Base-by-base conservation (phyloP, 2,329 filamentous ascomycete genomes). In the Botrytis tulipae region DNA sequence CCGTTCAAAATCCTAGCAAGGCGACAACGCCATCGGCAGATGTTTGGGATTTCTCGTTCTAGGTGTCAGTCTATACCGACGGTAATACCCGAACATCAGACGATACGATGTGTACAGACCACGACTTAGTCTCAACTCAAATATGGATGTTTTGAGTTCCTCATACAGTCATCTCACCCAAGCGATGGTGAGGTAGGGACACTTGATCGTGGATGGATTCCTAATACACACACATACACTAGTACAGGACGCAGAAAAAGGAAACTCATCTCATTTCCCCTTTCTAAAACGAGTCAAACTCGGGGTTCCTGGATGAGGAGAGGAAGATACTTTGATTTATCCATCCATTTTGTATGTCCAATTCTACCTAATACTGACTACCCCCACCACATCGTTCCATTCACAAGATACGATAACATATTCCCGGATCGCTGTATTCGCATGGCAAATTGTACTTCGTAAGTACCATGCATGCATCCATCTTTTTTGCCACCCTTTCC, bases 31-130 rank as follows among this genome's bases (percentile, higher is more conserved):
- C 63, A 35, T 35, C 63, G 29, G 63, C 20, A 25, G 22, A 67
- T n/a, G 46, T 48, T 51, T 66, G 29, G 8, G 29, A n/a, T 46
- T 16, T 10, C 32, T 25, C 32, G n/a, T 29, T 61, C 32, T 25
- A 14, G 20, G 59, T 61, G 62, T 66, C 60, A 62, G 20, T 48
- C 44, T 66, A 67, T 67, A 67, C 63, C 63, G 63, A 51, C 63
- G 63, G 63, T 40, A 35, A 67, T 67, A 37, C 44, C 63, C 63
- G 63, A 37, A 46, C 20, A 20, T 48, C 29, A 18, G 9, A 35
- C 32, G 12, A 48, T 46, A 48, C 29, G 6, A 62, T n/a, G 60
- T 18, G 9, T 48, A 8, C 63, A 35, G 18, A 37, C n/a, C 42
- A 44, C 22, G 29, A 42, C n/a, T 29, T 63, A n/a, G 12, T 16